Conservation (phyloP, 352 stramenopile species). For the Pythium volutum region DNA sequence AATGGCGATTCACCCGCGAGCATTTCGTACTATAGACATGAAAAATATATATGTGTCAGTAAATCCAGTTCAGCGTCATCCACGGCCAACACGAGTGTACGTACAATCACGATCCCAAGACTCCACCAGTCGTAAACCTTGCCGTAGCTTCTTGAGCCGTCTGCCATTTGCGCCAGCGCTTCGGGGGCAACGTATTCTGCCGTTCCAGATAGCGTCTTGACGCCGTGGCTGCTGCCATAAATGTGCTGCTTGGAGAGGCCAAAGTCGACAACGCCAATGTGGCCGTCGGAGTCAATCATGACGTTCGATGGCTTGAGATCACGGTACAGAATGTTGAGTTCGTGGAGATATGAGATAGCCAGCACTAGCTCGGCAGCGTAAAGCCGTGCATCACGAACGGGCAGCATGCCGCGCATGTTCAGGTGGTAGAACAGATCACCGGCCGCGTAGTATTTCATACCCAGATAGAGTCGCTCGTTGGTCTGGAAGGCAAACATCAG, state of each 20-base stretch:
- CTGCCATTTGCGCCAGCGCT: slow-evolving; percentile 73
- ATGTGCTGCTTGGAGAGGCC: slow-evolving; percentile 88
- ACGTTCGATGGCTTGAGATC: slow-evolving; percentile 88
- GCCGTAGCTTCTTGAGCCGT: slow-evolving; percentile 81
- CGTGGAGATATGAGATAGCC: slow-evolving; percentile 87
- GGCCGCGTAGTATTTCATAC: slow-evolving; percentile 89
- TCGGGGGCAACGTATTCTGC: slow-evolving; percentile 87
- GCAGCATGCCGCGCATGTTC: slow-evolving; percentile 74
- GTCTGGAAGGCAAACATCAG: slow-evolving; percentile 89
- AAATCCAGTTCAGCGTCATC: not conserved
- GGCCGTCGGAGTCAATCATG: slow-evolving; percentile 87
- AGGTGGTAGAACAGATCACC: slow-evolving; percentile 88
- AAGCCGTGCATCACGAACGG: slow-evolving; percentile 59
- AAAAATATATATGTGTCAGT: not conserved
- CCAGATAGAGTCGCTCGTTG: slow-evolving; percentile 85
- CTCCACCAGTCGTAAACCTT: slow-evolving; percentile 91
- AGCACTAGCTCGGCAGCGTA: slow-evolving; percentile 86
- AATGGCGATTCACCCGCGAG: slow-evolving; percentile 83
- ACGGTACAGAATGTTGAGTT: slow-evolving; percentile 88
- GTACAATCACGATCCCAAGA: slow-evolving; percentile 81
- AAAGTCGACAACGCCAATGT: slow-evolving; percentile 89
- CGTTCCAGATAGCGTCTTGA: slow-evolving; percentile 84
- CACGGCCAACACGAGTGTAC: slow-evolving; percentile 22
- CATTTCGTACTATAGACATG: slow-evolving; percentile 74
- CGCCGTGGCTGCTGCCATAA: slow-evolving; percentile 78